Percentiles rank a stretch among this genome's conserved stretches.
phyloP scores from a whole-genome alignment of 768 basidiomycete genomes.

The Tulasnella sp. region DNA sequence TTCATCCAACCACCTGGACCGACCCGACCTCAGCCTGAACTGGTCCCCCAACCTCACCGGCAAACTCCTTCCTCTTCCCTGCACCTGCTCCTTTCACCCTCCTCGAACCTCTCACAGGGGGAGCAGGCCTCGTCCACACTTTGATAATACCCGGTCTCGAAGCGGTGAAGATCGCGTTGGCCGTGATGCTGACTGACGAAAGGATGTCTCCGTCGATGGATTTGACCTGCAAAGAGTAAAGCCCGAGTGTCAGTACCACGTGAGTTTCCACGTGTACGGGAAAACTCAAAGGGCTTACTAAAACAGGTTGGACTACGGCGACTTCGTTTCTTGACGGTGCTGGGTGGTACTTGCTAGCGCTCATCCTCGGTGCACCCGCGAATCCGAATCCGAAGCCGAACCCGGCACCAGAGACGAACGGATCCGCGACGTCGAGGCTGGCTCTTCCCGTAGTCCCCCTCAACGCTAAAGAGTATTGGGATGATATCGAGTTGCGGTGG shows the following conservation, averaged over 20 bases:
- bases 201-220: conserved; percentile 76
- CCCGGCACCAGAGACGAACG: not conserved
- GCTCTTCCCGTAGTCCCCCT: conserved; percentile 35
- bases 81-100: not conserved
- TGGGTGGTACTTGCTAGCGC: conserved; percentile 57
- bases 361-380: not conserved
- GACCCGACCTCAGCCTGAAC: not conserved
- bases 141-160: conserved; percentile 73
- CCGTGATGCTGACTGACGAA: conserved; percentile 69
- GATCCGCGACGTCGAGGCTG: conserved; percentile 13
- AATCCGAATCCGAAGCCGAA: not conserved
- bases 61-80: not conserved
- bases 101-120: conserved; percentile 24
- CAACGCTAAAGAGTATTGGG: conserved; percentile 67
- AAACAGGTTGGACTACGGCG: conserved; percentile 82
- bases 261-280: not conserved
- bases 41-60: not conserved
- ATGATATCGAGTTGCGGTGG: conserved; percentile 72
- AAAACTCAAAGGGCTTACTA: conserved; percentile 46
- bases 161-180: conserved; percentile 71
- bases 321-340: conserved; percentile 90
- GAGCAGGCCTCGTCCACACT: conserved; percentile 51
- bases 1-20: not conserved
- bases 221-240: conserved; percentile 58
- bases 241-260: conserved; percentile 10